Percentiles rank a stretch among this genome's conserved stretches.
These are phyloP conservation scores for Fusarium denticulatum DNA, from an alignment of 2,329 filamentous ascomycete species.

Conservation along the genomic window DNA sequence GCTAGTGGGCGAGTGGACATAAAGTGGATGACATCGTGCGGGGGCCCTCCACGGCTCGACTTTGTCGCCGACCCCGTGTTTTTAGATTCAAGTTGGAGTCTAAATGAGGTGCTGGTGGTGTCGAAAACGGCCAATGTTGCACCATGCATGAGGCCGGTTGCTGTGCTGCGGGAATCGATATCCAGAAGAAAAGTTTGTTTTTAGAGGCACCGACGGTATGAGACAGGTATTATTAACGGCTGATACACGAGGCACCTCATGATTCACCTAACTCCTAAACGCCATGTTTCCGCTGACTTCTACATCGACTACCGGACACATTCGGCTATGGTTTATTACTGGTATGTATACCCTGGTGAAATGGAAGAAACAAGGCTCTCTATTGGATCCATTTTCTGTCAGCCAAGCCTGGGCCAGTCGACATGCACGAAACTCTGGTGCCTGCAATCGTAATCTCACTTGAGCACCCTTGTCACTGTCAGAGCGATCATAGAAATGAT, in stretches of 20 bases:
- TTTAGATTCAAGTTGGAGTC: constrained; percentile 15
- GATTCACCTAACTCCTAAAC: constrained; percentile 5
- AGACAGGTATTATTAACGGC: constrained; percentile 8
- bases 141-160: constrained; percentile 4
- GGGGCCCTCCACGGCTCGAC: constrained; percentile 29
- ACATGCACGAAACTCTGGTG: constrained; percentile 32
- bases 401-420: constrained; percentile 6
- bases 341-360: not conserved
- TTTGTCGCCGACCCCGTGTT: constrained; percentile 36
- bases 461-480: constrained; percentile 7
- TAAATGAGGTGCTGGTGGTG: constrained; percentile 4
- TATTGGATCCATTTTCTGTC: not conserved
- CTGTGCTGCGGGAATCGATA: constrained; percentile 2
- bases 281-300: constrained; percentile 9
- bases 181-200: constrained; percentile 6
- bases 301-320: constrained; percentile 4
- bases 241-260: constrained; percentile 33
- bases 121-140: constrained; percentile 24
- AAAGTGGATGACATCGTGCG: not conserved
- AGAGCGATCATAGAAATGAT: constrained; percentile 22
- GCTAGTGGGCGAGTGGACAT: constrained; percentile 8
- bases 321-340: not conserved
- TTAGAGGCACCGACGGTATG: constrained; percentile 9
- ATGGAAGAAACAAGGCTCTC: constrained; percentile 4
- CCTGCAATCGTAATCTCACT: constrained; percentile 14